These are phyloP conservation scores for Fusarium sp. DNA, from an alignment of 2,329 filamentous ascomycete species.

Conservation along the genomic window DNA sequence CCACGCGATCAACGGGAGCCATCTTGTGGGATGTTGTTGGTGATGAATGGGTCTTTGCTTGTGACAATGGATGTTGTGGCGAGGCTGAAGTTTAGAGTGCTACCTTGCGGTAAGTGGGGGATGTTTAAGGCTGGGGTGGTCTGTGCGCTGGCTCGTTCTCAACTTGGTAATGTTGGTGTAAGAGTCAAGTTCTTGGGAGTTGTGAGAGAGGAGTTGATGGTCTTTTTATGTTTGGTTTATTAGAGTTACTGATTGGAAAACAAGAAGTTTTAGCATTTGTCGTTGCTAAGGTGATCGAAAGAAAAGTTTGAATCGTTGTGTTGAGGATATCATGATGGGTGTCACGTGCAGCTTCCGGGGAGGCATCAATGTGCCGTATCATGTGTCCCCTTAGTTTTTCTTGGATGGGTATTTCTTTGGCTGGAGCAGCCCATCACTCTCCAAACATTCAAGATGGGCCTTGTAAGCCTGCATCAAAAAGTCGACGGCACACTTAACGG, in stretches of 20 bases:
- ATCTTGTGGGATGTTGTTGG: conserved; percentile 43
- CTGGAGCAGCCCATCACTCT: background rate
- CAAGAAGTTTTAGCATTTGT: background rate
- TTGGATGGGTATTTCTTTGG: background rate
- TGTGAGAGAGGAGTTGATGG: background rate
- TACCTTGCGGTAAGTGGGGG: conserved; percentile 29
- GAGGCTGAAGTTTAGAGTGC: conserved; percentile 5
- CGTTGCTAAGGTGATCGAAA: background rate
- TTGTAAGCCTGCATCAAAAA: background rate
- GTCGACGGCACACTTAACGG: background rate
- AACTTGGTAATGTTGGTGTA: background rate
- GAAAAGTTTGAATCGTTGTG: background rate
- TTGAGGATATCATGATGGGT: background rate
- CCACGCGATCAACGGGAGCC: conserved; percentile 56
- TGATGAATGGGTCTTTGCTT: background rate
- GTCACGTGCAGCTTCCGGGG: background rate
- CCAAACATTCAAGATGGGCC: background rate
- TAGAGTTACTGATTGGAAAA: background rate
- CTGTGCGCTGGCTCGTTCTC: background rate
- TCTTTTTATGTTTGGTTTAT: background rate
- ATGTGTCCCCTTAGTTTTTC: background rate
- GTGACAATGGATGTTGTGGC: conserved; percentile 15
- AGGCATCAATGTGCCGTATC: background rate
- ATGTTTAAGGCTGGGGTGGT: background rate
- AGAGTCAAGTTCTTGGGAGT: background rate